phyloP scores from a whole-genome alignment of 441 rosid genomes.

The Populus hybrid region DNA sequence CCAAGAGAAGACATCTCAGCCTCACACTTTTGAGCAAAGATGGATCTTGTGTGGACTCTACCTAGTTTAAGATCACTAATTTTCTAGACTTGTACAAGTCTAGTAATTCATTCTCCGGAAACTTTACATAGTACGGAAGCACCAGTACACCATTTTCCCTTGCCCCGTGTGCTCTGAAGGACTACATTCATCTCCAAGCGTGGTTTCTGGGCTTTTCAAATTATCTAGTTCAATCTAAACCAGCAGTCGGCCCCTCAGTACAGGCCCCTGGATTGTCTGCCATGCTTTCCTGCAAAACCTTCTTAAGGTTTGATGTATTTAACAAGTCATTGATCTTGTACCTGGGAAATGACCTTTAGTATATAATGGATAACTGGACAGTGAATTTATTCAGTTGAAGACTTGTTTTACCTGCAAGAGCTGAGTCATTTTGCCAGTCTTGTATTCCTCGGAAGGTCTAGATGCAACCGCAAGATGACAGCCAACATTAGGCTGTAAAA shows the following conservation, averaged over 20 bases:
- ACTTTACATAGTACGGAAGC: neutral
- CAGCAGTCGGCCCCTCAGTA: constrained; percentile 16
- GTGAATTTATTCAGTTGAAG: neutral
- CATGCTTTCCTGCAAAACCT: constrained; percentile 90
- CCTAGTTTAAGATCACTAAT: constrained; percentile 3
- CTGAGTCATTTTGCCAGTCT: constrained; percentile 74
- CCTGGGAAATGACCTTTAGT: too few relatives aligned
- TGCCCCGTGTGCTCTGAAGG: neutral
- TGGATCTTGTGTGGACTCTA: neutral
- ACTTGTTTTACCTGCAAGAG: constrained; percentile 61
- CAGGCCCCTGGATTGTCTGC: constrained; percentile 31
- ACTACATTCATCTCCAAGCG: constrained; percentile 9
- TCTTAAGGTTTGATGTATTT: constrained; percentile 7
- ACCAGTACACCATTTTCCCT: constrained; percentile 4
- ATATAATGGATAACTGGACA: constrained; percentile 5
- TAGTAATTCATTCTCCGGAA: neutral
- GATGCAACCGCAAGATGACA: constrained; percentile 35
- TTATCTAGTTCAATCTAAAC: constrained; percentile 7
- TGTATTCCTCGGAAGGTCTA: constrained; percentile 41
- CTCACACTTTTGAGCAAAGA: neutral
- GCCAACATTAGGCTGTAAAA: constrained; percentile 40
- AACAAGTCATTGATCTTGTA: neutral
- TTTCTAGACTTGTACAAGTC: neutral
- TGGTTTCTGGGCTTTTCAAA: neutral
- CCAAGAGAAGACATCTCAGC: neutral